These are phyloP conservation scores for Eutrema heterophyllum DNA, from an alignment of 345 rosid genomes.

Conservation along the genomic window DNA sequence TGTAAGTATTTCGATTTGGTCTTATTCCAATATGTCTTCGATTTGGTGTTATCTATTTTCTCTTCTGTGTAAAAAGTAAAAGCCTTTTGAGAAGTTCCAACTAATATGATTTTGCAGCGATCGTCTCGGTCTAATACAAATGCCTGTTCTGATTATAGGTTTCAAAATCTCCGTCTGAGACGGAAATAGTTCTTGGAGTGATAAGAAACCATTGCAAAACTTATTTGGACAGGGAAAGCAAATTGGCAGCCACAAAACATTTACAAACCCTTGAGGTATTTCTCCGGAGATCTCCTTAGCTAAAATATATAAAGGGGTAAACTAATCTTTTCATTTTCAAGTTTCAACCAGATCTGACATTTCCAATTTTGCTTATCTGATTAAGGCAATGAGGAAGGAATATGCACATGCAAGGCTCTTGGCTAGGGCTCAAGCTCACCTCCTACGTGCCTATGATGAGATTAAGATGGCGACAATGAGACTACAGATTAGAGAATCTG, in stretches of 20 bases:
- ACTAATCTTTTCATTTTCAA: neutral
- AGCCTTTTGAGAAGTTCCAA: neutral
- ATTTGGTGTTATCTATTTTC: neutral
- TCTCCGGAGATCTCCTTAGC: neutral
- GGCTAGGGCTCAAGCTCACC: slow-evolving; percentile 79
- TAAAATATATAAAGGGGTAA: slow-evolving; percentile 2
- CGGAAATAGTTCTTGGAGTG: slow-evolving; percentile 86
- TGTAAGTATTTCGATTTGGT: slow-evolving; percentile 43
- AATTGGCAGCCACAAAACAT: slow-evolving; percentile 73
- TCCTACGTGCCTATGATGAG: slow-evolving; percentile 84
- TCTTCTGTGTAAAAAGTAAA: neutral
- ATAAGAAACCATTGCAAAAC: slow-evolving; percentile 68
- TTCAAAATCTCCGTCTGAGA: slow-evolving; percentile 80
- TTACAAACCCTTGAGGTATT: slow-evolving; percentile 75
- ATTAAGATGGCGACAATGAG: slow-evolving; percentile 91
- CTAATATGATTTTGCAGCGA: neutral
- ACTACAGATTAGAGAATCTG: slow-evolving; percentile 68
- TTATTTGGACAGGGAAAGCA: slow-evolving; percentile 53
- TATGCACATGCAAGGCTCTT: slow-evolving; percentile 71
- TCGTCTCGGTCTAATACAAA: neutral
- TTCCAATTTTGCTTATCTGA: slow-evolving; percentile 10
- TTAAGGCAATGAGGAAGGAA: slow-evolving; percentile 86
- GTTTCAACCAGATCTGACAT: slow-evolving; percentile 29
- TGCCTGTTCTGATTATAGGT: slow-evolving; percentile 41
- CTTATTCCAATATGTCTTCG: neutral